A percentile compares a stretch with the other conserved stretches of the same genome.
These are phyloP conservation scores for Schizosaccharomyces versatilis DNA, from an alignment of 1,139 yeast genomes.

Conservation along the genomic window DNA sequence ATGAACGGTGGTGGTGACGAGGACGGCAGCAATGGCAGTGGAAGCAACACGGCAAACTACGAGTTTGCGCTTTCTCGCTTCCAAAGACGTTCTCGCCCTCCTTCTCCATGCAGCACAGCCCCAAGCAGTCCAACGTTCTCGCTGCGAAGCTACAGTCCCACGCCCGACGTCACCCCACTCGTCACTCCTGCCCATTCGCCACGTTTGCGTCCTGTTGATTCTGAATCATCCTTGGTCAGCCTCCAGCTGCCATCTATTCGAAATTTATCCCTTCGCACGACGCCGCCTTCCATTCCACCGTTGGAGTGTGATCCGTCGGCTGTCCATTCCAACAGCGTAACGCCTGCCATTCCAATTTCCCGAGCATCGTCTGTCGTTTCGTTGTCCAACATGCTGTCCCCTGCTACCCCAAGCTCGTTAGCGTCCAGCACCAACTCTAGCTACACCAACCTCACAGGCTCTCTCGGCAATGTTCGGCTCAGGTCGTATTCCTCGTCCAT, in stretches of 20 bases:
- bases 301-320: conserved; percentile 16
- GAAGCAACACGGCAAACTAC: not conserved
- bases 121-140: conserved; percentile 28
- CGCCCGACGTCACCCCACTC: conserved; percentile 35
- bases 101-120: conserved; percentile 52
- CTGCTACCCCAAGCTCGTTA: no score
- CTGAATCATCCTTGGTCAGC: conserved; percentile 15
- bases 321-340: no score
- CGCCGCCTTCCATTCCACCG: conserved; percentile 18
- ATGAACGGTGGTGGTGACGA: not conserved
- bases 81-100: conserved; percentile 51
- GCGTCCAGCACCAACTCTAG: no score
- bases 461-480: no score
- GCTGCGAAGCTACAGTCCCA: conserved; percentile 20
- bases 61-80: conserved; percentile 14
- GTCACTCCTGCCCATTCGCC: conserved; percentile 42
- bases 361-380: no score
- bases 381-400: no score
- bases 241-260: conserved; percentile 23
- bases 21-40: not conserved
- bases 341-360: no score
- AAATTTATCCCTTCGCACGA: conserved; percentile 19
- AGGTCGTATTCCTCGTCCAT: no score
- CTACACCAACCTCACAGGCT: no score
- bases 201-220: conserved; percentile 23